A percentile compares a stretch with the other conserved stretches of the same genome.
phyloP scores from a whole-genome alignment of 73 alveolate genomes.

The Paramecium primaurelia region DNA sequence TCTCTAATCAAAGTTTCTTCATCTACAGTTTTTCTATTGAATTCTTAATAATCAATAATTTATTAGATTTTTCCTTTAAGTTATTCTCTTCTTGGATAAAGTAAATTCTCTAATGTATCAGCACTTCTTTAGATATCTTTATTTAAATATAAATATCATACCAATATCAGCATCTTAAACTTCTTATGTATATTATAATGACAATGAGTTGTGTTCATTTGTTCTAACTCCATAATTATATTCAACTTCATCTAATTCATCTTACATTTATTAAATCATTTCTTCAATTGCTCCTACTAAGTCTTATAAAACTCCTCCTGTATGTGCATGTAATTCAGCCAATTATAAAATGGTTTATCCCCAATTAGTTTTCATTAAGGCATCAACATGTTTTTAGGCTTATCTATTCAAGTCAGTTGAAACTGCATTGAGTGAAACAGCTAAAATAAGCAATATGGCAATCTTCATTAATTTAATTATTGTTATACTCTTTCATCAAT shows the following conservation, averaged over 20 bases:
- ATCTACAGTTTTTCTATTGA: conserved; percentile 34
- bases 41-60: neutral
- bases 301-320: conserved; percentile 43
- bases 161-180: conserved; percentile 47
- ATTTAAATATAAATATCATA: neutral
- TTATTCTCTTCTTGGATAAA: conserved; percentile 39
- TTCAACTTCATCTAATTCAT: conserved; percentile 34
- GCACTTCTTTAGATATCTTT: neutral
- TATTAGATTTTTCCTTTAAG: neutral
- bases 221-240: conserved; percentile 43
- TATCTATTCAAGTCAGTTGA: neutral
- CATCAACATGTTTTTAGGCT: conserved; percentile 3
- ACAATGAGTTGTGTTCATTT: neutral
- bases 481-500: neutral
- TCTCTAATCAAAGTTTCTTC: conserved; percentile 1
- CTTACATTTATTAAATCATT: conserved; percentile 28
- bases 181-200: neutral
- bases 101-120: conserved; percentile 27
- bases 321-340: conserved; percentile 7
- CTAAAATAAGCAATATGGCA: neutral
- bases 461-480: neutral
- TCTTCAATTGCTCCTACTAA: conserved; percentile 48
- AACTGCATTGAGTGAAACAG: conserved; percentile 29
- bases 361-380: conserved; percentile 36
- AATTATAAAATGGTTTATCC: conserved; percentile 16